Evolutionary conservation across 768 basidiomycete genomes (phyloP).

Genomic region (Termitomyces sp.): DNA sequence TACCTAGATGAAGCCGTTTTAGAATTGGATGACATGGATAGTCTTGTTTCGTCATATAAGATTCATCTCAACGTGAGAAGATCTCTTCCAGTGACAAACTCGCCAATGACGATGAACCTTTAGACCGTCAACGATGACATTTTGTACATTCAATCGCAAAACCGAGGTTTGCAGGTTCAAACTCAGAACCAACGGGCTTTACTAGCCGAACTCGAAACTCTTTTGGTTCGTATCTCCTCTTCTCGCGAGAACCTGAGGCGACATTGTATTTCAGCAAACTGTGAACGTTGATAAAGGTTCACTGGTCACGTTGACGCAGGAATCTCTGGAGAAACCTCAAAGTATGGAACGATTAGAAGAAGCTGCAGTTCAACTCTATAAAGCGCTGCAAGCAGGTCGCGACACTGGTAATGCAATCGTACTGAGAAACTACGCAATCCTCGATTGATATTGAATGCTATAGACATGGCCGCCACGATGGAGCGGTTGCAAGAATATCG

Average conservation of each 20-base stretch:
- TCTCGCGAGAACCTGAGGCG: not conserved
- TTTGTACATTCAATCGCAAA: conserved; percentile 91
- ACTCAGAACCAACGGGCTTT: conserved; percentile 91
- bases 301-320: conserved; percentile 76
- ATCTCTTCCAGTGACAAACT: not conserved
- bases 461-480: conserved; percentile 97
- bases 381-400: conserved; percentile 83
- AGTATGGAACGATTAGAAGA: conserved; percentile 78
- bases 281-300: conserved; percentile 85
- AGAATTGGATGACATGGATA: conserved; percentile 89
- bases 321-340: conserved; percentile 74
- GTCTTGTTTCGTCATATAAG: conserved; percentile 87
- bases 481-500: conserved; percentile 88
- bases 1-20: conserved; percentile 84
- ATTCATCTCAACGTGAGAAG: conserved; percentile 85
- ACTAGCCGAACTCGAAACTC: conserved; percentile 78
- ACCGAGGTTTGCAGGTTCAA: conserved; percentile 94
- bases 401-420: conserved; percentile 62
- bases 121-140: conserved; percentile 96
- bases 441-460: not conserved
- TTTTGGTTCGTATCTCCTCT: conserved; percentile 42
- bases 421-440: conserved; percentile 8
- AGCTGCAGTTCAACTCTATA: conserved; percentile 87
- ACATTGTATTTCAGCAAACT: conserved; percentile 60
- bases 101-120: not conserved